Evolutionary conservation across 2,329 filamentous ascomycete species (phyloP).

Genomic region (Neofusicoccum ribis): DNA sequence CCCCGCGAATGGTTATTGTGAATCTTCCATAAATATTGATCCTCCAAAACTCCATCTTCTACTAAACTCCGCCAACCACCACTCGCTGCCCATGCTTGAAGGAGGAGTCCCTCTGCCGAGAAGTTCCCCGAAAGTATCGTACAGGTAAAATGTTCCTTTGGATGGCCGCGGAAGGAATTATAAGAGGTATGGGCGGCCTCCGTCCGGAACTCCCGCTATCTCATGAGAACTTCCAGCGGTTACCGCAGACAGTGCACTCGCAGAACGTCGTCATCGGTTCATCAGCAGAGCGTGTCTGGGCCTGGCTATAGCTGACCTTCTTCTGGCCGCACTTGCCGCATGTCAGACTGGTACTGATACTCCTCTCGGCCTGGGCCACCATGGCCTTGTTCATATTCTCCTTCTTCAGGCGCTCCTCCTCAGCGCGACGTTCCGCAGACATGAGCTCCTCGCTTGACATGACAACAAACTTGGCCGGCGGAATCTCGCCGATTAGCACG

Average conservation of each 20-base stretch:
- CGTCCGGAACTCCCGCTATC: background rate
- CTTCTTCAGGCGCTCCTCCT: slow-evolving; percentile 74
- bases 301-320: slow-evolving; percentile 94
- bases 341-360: slow-evolving; percentile 81
- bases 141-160: slow-evolving; percentile 1
- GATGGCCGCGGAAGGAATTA: background rate
- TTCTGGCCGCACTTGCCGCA: slow-evolving; percentile 92
- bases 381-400: slow-evolving; percentile 98
- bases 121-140: slow-evolving; percentile 5
- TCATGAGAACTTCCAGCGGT: slow-evolving; percentile 52
- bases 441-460: slow-evolving; percentile 93
- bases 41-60: slow-evolving; percentile 13
- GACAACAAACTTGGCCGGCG: slow-evolving; percentile 71
- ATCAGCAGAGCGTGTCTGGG: slow-evolving; percentile 92
- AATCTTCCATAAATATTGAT: background rate
- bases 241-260: slow-evolving; percentile 54
- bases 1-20: background rate
- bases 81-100: slow-evolving; percentile 8
- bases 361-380: slow-evolving; percentile 88
- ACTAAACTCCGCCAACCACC: slow-evolving; percentile 8
- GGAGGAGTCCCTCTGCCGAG: background rate
- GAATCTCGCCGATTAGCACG: slow-evolving; percentile 74
- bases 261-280: slow-evolving; percentile 71
- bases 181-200: background rate
- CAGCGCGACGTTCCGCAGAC: slow-evolving; percentile 74